These are phyloP conservation scores for Backusella mclennaniae DNA, from an alignment of 192 early-diverging fungal species.

Conservation along the genomic window DNA sequence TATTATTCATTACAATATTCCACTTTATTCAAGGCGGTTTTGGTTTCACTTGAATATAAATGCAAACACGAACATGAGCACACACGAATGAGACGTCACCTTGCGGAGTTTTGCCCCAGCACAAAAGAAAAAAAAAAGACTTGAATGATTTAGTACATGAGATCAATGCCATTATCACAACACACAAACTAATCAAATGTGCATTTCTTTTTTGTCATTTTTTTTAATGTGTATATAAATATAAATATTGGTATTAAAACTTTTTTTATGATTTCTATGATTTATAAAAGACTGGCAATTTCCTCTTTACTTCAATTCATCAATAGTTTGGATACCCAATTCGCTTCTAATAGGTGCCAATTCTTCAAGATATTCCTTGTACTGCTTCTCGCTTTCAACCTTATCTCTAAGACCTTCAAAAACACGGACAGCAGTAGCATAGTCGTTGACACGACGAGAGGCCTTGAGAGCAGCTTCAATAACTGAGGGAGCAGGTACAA, in stretches of 20 bases:
- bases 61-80: not conserved
- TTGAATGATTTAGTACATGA: not conserved
- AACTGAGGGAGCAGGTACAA: slow-evolving; percentile 86
- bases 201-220: not conserved
- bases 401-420: slow-evolving; percentile 94
- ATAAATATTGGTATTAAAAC: slow-evolving; percentile 9
- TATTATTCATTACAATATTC: not conserved
- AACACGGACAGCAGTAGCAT: slow-evolving; percentile 89
- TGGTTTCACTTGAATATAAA: not conserved
- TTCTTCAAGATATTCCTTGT: slow-evolving; percentile 85
- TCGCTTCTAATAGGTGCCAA: slow-evolving; percentile 85
- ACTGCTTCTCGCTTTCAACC: slow-evolving; percentile 82
- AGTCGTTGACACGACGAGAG: slow-evolving; percentile 90
- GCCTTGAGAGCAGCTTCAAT: slow-evolving; percentile 89
- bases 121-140: not conserved
- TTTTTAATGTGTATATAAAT: not conserved
- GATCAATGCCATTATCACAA: not conserved
- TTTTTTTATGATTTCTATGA: not conserved
- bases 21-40: not conserved
- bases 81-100: not conserved
- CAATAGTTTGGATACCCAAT: slow-evolving; percentile 85
- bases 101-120: not conserved
- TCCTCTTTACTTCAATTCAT: slow-evolving; percentile 68
- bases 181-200: not conserved
- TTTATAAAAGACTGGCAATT: not conserved